phyloP scores from a whole-genome alignment of 2,329 filamentous ascomycete species.

The Sclerotinia subarctica region DNA sequence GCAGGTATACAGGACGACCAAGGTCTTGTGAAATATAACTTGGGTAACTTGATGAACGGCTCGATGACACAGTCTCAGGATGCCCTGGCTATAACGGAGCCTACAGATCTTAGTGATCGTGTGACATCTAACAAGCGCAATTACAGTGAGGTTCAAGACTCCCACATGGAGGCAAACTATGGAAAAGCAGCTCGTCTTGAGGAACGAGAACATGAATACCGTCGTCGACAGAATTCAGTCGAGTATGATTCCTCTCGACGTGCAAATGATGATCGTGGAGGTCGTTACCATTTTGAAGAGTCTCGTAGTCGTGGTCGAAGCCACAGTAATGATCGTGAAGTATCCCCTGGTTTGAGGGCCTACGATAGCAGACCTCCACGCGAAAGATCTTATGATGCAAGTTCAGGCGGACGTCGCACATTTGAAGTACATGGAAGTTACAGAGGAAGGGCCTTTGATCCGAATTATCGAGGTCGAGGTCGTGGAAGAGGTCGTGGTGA shows the following conservation, averaged over 20 bases:
- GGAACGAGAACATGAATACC: conserved; percentile 26
- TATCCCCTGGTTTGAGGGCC: conserved; percentile 30
- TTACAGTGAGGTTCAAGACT: conserved; percentile 32
- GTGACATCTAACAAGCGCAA: conserved; percentile 35
- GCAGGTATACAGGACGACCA: conserved; percentile 34
- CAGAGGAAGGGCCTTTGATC: conserved; percentile 34
- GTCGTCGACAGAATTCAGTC: conserved; percentile 29
- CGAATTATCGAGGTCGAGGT: conserved; percentile 35
- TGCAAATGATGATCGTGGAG: conserved; percentile 28
- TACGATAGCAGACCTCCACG: conserved; percentile 32
- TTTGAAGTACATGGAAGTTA: conserved; percentile 30
- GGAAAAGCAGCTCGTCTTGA: conserved; percentile 34
- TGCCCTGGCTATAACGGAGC: conserved; percentile 10
- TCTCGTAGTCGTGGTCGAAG: conserved; percentile 26
- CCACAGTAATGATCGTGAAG: conserved; percentile 32
- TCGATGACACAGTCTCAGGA: background rate
- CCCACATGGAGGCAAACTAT: conserved; percentile 20
- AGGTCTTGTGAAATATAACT: conserved; percentile 8
- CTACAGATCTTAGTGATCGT: conserved; percentile 24
- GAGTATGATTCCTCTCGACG: conserved; percentile 26
- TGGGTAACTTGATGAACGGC: conserved; percentile 12
- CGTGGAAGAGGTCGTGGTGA: conserved; percentile 33
- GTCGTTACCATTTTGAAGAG: conserved; percentile 27
- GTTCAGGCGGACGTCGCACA: conserved; percentile 26
- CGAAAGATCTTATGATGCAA: conserved; percentile 26